Base-by-base conservation (phyloP, 331 rosid species). In the Rosa hybrid region DNA sequence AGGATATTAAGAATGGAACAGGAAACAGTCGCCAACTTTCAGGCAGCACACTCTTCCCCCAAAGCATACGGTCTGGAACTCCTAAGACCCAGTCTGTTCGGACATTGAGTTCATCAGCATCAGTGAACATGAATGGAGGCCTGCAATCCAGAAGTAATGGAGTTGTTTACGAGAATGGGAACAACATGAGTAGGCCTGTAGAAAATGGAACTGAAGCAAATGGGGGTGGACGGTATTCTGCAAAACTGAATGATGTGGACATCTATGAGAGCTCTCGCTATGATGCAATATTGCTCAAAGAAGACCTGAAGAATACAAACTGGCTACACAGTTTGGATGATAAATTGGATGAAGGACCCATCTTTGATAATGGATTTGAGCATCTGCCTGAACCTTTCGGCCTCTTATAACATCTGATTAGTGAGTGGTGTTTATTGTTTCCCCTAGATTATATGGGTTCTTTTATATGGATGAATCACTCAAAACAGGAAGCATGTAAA, bases 321-420 rank as follows among this genome's bases (percentile, higher is more conserved):
- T 95, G 99, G 99, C 88, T 95, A 78, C 99, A 80, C 72, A 84
- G 96, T 81, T 84, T 75, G 69, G 98, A 95, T 81, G 96, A 91
- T 75, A 88, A 85, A 87, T 83, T 85, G 44, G 99, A 93, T 79
- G 83, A 84, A 78, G 92, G 88, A n/a, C 83, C 96, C 18, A 72
- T 95, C 81, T 95, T 95, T 82, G 99, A 93, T 80, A 85, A 85
- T 27, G 96, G 99, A 81, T 93, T 93, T 82, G 99, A 91, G 86
- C 72, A 88, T 82, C 88, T 95, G 77, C 98, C 99, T 11, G 99
- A 95, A 79, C 99, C 99, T 45, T 95, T 91, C 80, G 94, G 94
- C 50, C 96, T 90, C 85, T 86, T 91, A 50, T 95, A 89, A 86
- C 90, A 78, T 75, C 62, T 45, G 72, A 80, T 54, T 42, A 83